Evolutionary conservation across 2,329 filamentous ascomycete genomes (phyloP), one percentile per base, ranked within the genome.

Genomic region (Phialemoniopsis sp.): DNA sequence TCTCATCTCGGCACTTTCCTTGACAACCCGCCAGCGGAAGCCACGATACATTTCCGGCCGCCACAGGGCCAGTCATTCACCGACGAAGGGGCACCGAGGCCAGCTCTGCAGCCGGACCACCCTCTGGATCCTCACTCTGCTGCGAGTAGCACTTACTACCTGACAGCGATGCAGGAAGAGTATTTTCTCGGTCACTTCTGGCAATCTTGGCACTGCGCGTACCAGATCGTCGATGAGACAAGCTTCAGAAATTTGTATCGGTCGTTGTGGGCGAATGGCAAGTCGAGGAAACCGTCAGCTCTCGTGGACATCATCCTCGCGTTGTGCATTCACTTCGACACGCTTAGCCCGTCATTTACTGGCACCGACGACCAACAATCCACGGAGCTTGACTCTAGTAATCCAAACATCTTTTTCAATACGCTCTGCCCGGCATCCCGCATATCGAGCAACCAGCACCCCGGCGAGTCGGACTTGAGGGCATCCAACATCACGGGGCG

Each of bases 271-370:
- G 51, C 40, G 40, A 44, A 45, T 2, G 37, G 46, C 9, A 42
- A 48, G 10, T 39, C 42, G 7, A 42, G 72, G 7, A 63, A 63
- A 38, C 57, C 64, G 3, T 77, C 72, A 4, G 63, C 73, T 2
- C 57, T 77, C 1, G 67, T 72, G 1, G 73, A 77, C 41, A 74
- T 76, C 18, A 54, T 76, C 29, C 51, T 77, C 13, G 73, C 73
- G 0, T 40, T 76, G 10, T 71, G 67, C 44, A 69, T 77, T 58
- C 72, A 76, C 49, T 66, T 26, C 21, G 21, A 26, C 21, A 68
- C 30, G 63, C 64, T n/a, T 55, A 54, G 7, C 41, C 52, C 0
- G 48, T 57, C 28, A 47, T 51, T 37, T 48, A 58, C 38, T 6
- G 21, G 6, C 6, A 26, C 21, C 6, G 21, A 26, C 21, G 10